These are phyloP conservation scores for Sistotremastrum suecicum DNA, from an alignment of 768 basidiomycete species.

Conservation along the genomic window DNA sequence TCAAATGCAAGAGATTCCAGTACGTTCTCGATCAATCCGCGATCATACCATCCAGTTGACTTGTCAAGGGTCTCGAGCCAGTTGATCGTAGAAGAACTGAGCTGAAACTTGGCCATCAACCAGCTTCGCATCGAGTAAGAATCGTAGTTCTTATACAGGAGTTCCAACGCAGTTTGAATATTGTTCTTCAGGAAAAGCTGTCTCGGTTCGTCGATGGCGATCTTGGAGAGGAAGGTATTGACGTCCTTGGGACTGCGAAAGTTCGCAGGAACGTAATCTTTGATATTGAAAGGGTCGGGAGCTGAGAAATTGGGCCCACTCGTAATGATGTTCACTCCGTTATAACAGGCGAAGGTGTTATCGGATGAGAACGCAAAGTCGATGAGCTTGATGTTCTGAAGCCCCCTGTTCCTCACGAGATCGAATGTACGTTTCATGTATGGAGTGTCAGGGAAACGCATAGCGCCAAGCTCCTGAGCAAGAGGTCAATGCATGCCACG, in stretches of 20 bases:
- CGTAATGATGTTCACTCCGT: slow-evolving; percentile 5
- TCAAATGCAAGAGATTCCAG: slow-evolving; percentile 17
- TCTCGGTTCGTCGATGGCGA: slow-evolving; percentile 10
- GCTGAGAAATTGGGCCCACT: slow-evolving; percentile 7
- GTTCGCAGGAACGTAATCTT: not conserved
- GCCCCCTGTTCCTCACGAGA: slow-evolving; percentile 6
- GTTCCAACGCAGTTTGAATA: slow-evolving; percentile 11
- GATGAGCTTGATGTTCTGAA: slow-evolving; percentile 11
- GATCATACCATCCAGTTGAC: slow-evolving; percentile 20
- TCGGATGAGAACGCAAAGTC: not conserved
- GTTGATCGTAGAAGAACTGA: not conserved
- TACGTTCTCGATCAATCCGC: slow-evolving; percentile 20
- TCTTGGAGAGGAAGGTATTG: slow-evolving; percentile 10
- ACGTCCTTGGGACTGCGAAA: slow-evolving; percentile 4
- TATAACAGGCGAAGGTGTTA: not conserved
- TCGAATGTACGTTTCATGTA: slow-evolving; percentile 18
- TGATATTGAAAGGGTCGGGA: slow-evolving; percentile 1
- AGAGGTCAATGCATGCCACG: too few species aligned
- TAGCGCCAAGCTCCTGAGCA: slow-evolving; percentile 20
- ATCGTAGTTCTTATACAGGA: slow-evolving; percentile 15
- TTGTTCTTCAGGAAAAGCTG: slow-evolving; percentile 5
- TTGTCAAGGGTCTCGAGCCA: slow-evolving; percentile 22
- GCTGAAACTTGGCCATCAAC: not conserved
- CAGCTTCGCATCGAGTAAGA: slow-evolving; percentile 13
- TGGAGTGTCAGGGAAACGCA: slow-evolving; percentile 21